These are phyloP conservation scores for Monosporascus sp. DNA, from an alignment of 2,329 filamentous ascomycete genomes.

Conservation along the genomic window DNA sequence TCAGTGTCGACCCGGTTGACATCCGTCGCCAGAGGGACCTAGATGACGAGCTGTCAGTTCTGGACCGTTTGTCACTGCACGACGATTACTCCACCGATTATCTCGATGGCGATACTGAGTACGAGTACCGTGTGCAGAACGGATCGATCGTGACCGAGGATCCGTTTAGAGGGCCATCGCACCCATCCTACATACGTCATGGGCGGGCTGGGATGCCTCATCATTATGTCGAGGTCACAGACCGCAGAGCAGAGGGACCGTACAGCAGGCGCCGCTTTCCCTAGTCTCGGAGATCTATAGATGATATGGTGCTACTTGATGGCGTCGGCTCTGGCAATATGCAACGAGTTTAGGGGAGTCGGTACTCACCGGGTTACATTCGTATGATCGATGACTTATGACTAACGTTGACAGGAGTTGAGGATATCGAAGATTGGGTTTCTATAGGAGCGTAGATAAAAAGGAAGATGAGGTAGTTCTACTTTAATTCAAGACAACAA, in stretches of 20 bases:
- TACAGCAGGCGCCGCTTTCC: background rate
- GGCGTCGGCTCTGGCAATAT: too few species aligned
- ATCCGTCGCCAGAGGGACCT: background rate
- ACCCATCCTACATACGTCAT: background rate
- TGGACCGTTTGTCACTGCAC: conserved; percentile 9
- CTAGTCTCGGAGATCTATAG: too few species aligned
- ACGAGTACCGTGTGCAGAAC: conserved; percentile 10
- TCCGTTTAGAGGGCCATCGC: conserved; percentile 10
- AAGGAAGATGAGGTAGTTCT: too few species aligned
- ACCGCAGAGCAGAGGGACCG: background rate
- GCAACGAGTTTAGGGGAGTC: too few species aligned
- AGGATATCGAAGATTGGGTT: too few species aligned
- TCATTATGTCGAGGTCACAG: background rate
- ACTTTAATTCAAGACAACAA: too few species aligned
- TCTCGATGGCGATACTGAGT: conserved; percentile 7
- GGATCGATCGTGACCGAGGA: conserved; percentile 19
- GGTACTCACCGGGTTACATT: too few species aligned
- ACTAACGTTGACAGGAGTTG: too few species aligned
- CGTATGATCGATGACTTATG: too few species aligned
- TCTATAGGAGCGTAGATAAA: too few species aligned
- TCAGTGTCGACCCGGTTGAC: conserved; percentile 1
- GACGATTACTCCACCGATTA: conserved; percentile 10
- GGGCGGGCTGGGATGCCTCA: background rate
- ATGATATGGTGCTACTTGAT: too few species aligned
- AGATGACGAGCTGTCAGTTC: conserved; percentile 5